Conservation (phyloP, 192 early-diverging fungal species). For the Coemansia sp. region DNA sequence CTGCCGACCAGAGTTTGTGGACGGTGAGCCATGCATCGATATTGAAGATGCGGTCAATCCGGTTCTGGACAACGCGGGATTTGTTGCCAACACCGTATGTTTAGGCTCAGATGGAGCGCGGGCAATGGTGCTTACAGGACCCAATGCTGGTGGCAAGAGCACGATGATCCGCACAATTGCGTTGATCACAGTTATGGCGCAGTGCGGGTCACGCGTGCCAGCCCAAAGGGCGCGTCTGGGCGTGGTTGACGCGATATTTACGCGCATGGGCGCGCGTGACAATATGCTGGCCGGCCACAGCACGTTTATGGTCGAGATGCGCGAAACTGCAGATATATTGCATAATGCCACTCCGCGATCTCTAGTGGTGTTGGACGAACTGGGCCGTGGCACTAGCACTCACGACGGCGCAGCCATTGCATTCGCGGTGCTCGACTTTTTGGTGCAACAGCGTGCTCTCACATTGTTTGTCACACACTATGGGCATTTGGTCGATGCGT, state of each 20-base stretch:
- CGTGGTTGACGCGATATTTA: conserved; percentile 90
- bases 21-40: conserved; percentile 64
- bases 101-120: conserved; percentile 58
- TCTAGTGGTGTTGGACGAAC: conserved; percentile 93
- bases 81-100: conserved; percentile 85
- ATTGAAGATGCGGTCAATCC: conserved; percentile 86
- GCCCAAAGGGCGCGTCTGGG: conserved; percentile 70
- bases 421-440: conserved; percentile 81
- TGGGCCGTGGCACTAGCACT: conserved; percentile 94
- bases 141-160: conserved; percentile 98
- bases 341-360: conserved; percentile 81
- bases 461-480: conserved; percentile 97
- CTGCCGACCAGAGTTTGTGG: conserved; percentile 75
- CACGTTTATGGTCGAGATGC: conserved; percentile 96
- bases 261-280: conserved; percentile 96
- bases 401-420: conserved; percentile 98
- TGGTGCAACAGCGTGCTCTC: conserved; percentile 74
- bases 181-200: conserved; percentile 91
- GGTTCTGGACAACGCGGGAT: conserved; percentile 55
- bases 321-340: conserved; percentile 90
- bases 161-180: conserved; percentile 92
- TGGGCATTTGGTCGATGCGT: conserved; percentile 70
- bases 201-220: conserved; percentile 91
- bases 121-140: conserved; percentile 90
- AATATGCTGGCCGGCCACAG: conserved; percentile 89